Base-by-base conservation (phyloP, 2,329 filamentous ascomycete genomes). In the Neonectria neomacrospora region DNA sequence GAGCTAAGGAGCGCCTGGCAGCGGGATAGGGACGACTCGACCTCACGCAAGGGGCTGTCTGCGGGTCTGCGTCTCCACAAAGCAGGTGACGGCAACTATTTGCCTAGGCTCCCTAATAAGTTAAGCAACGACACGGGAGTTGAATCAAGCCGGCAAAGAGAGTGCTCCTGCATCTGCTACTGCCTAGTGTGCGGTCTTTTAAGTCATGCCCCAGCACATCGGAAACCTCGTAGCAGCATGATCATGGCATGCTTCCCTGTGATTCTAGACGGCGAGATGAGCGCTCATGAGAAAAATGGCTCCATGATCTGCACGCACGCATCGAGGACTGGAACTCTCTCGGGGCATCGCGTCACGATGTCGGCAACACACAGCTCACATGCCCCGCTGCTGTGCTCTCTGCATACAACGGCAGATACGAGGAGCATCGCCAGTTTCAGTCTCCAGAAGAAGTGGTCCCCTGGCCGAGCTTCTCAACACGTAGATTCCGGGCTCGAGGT, bases 121-220 rank as follows among this genome's bases (percentile, higher is more conserved):
- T 39, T 20, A 47, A 30, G n/a, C 28, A 42, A 32, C 18, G 47
- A 32, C n/a, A 50, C 28, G 20, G 30, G 6, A 26, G 8, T 44
- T 23, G 10, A n/a, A n/a, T 39, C 47, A 18, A 39, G n/a, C 59
- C 48, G 28, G 44, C 54, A 51, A 52, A 42, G n/a, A 28, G n/a
- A 8, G 47, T 57, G 39, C 48, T 57, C 37, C 39, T 56, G 47
- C 54, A 53, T 32, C n/a, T 12, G 9, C 22, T 32, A 41, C n/a
- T 8, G n/a, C 14, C 14, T 18, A 50, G 18, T 22, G 30, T 52
- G 59, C 53, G 47, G 48, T 56, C 30, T 54, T 61, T 62, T 62
- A 32, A 20, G 32, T 28, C 48, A 58, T 44, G 47, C 14, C 18
- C 30, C 16, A 42, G 41, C 54, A 60, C 22, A 37, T 22, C 8